Conservation (phyloP, 2,329 filamentous ascomycete species). For the Ophioceras dolichostomum region DNA sequence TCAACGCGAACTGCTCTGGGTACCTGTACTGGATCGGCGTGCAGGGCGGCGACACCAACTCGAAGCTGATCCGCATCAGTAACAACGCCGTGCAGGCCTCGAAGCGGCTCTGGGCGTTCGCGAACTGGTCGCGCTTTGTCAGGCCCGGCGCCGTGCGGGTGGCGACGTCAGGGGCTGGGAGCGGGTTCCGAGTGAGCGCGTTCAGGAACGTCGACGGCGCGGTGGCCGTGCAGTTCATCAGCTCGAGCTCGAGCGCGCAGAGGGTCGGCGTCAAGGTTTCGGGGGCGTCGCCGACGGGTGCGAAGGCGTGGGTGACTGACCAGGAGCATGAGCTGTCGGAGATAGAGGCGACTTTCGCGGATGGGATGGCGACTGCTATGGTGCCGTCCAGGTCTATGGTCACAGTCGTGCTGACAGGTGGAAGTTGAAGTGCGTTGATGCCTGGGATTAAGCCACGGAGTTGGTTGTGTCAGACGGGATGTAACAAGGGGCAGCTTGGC, state of each 20-base stretch:
- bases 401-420: constrained; percentile 3
- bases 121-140: constrained; percentile 10
- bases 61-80: constrained; percentile 10
- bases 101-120: constrained; percentile 12
- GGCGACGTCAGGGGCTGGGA: constrained; percentile 5
- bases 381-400: constrained; percentile 4
- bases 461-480: no score
- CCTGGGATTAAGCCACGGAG: no score
- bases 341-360: constrained; percentile 2
- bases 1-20: constrained; percentile 26
- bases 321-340: constrained; percentile 4
- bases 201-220: constrained; percentile 20
- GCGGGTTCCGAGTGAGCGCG: constrained; percentile 5
- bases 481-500: no score
- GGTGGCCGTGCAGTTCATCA: constrained; percentile 18
- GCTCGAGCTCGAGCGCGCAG: constrained; percentile 8
- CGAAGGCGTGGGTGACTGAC: constrained; percentile 6
- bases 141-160: constrained; percentile 9
- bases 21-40: constrained; percentile 30
- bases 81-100: constrained; percentile 6
- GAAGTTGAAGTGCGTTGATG: no score
- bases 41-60: constrained; percentile 10
- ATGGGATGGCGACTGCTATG: constrained; percentile 3
- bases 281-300: constrained; percentile 1
- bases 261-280: constrained; percentile 6